Evolutionary conservation across 2,329 filamentous ascomycete genomes (phyloP).

Genomic region (Zasmidium angulare): DNA sequence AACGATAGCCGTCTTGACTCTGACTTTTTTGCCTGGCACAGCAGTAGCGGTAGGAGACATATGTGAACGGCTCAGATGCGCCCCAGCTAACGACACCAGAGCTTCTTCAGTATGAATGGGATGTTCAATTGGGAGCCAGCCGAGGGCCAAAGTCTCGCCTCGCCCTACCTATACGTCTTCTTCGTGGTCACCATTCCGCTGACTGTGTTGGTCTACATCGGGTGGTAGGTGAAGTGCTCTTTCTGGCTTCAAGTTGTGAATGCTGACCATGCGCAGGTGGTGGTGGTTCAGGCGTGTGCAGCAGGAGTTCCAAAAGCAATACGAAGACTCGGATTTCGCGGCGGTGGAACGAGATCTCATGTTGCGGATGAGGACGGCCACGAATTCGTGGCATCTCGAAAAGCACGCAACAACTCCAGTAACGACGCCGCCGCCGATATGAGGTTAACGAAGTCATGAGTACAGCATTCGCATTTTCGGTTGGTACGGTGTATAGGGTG

Average conservation of each 20-base stretch:
- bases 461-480: too few relatives aligned
- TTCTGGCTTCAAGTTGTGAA: too few relatives aligned
- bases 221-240: constrained; percentile 19
- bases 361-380: constrained; percentile 31
- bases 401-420: constrained; percentile 14
- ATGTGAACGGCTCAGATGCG: not conserved
- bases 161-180: constrained; percentile 33
- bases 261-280: not conserved
- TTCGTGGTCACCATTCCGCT: constrained; percentile 36
- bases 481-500: too few relatives aligned
- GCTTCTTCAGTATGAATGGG: constrained; percentile 35
- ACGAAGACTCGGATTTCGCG: constrained; percentile 27
- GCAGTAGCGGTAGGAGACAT: constrained; percentile 32
- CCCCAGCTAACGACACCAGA: constrained; percentile 21
- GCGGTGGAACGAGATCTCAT: constrained; percentile 33
- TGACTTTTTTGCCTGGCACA: constrained; percentile 45
- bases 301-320: constrained; percentile 27
- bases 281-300: constrained; percentile 32
- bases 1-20: constrained; percentile 45
- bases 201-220: constrained; percentile 30
- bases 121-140: constrained; percentile 30
- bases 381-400: constrained; percentile 21
- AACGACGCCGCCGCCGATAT: not conserved
- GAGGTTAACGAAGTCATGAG: too few relatives aligned
- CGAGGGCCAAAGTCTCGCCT: constrained; percentile 26